Evolutionary conservation across 371 early-diverging fungal genomes (phyloP), one percentile per base, ranked within the genome.

Genomic region (Apophysomyces variabilis): DNA sequence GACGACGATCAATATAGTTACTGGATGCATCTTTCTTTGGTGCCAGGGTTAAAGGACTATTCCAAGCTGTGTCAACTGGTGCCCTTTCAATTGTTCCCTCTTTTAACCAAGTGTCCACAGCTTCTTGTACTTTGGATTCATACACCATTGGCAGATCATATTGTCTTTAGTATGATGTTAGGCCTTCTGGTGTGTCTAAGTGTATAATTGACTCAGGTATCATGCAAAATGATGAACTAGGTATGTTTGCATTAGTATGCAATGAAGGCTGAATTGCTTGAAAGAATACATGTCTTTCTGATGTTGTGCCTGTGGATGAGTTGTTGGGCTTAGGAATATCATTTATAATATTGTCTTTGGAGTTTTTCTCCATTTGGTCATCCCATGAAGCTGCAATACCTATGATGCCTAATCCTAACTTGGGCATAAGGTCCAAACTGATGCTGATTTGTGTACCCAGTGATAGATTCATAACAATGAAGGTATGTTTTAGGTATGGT

Each of bases 131-230:
- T 12, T 9, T 9, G 1, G 12, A 12, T 12, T 41, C 9, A 9
- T 7, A 41, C 12, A 12, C 12, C 41, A 41, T 1, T 41, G 41
- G 41, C 7, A 41, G 1, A 9, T 7, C 1, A 12, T 41, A 41
- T 41, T 41, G 41, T 7, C 12, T 41, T 9, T 1, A 3, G 1
- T 41, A 41, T 7, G 41, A 9, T 1, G 26, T 21, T 21, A 21
- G 1, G 26, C 26, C 26, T 21, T 21, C 26, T 21, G 26, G 26
- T 21, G 68, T 67, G 5, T 46, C 14, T 13, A 71, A 36, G 38
- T 12, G 1, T n/a, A 71, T 36, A 12, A 71, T 21, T 0, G 71
- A 60, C 61, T 66, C 65, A n/a, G 64, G 58, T 9, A 71, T 54
- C 8, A 64, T 66, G 43, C 71, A 71, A 8, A 67, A 66, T 0